Base-by-base conservation (phyloP, 371 early-diverging fungal genomes). In the Batkoa obscura region DNA sequence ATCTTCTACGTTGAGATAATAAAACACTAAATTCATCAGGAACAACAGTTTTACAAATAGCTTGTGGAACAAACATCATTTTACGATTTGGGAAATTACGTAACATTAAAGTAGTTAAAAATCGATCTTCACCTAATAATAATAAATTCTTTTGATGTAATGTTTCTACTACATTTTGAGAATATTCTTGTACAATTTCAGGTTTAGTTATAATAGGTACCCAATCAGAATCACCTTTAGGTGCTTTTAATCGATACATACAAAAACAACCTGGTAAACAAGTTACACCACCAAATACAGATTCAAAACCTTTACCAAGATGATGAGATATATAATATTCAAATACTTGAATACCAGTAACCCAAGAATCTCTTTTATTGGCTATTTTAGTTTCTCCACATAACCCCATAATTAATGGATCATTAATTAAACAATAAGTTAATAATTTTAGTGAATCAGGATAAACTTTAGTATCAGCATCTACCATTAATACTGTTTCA, bases 241-340 rank as follows among this genome's bases (percentile, higher is more conserved):
- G 84, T 36, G 86, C 83, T 63, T 88, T 87, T 55, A 94, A 76
- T 34, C 92, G 76, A 68, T 91, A 92, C 84, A 86, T 89, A 65
- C 89, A 82, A 72, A 93, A 93, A 63, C 93, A 93, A 39, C 95
- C 94, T 9, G 94, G 94, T 31, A 95, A 69, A 72, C 96, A 95
- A 17, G 94, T 95, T 10, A 95, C 94, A 74, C 90, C 90, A 63
- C 94, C 96, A 78, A 94, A 95, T 39, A 94, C 81, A 3, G 83
- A 79, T 68, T 95, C 94, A 69, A 95, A 94, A 0, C 86, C 84
- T 68, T 95, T 94, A 46, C 79, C 80, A 35, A 93, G 70, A 64
- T 95, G 91, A 68, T 95, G 96, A 15, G 86, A 85, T 43, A 92
- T 90, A 62, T 87, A 95, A 72, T 94, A 95, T 68, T 95, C 96